Conservation (phyloP, 768 basidiomycete genomes). For the Lactifluus volemus region DNA sequence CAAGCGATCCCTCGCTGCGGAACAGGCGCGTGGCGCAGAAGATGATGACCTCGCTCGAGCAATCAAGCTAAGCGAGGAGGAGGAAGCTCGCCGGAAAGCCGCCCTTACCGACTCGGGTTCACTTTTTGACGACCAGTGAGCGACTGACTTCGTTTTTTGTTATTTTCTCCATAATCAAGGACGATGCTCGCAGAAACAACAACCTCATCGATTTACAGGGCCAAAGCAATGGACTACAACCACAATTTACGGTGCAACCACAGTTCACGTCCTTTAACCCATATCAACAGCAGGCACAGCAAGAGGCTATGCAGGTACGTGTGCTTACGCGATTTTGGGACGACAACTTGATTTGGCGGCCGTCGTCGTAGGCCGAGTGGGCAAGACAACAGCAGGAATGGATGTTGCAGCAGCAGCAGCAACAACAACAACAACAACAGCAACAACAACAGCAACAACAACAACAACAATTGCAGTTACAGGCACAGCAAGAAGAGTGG, state of each 20-base stretch:
- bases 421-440: constrained; percentile 43
- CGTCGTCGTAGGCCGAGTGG: constrained; percentile 31
- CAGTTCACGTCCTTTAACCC: constrained; percentile 94
- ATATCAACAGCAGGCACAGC: constrained; percentile 86
- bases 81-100: constrained; percentile 68
- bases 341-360: not conserved
- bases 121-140: constrained; percentile 86
- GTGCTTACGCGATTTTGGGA: not conserved
- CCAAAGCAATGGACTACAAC: constrained; percentile 39
- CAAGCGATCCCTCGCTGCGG: constrained; percentile 61
- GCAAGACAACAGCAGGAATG: constrained; percentile 56
- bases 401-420: constrained; percentile 58
- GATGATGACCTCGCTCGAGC: constrained; percentile 83
- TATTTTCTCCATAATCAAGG: not conserved
- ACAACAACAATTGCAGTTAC: constrained; percentile 37
- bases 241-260: constrained; percentile 73
- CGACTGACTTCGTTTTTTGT: constrained; percentile 16
- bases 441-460: constrained; percentile 37
- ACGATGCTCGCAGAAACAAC: constrained; percentile 2
- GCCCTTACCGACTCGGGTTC: constrained; percentile 60
- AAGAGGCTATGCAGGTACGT: constrained; percentile 67
- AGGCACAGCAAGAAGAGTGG: constrained; percentile 46
- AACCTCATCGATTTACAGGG: constrained; percentile 11
- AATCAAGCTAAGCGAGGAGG: constrained; percentile 80
- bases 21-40: constrained; percentile 56